Evolutionary conservation across 2,329 filamentous ascomycete species (phyloP).

Genomic region (Venturia carpophila): DNA sequence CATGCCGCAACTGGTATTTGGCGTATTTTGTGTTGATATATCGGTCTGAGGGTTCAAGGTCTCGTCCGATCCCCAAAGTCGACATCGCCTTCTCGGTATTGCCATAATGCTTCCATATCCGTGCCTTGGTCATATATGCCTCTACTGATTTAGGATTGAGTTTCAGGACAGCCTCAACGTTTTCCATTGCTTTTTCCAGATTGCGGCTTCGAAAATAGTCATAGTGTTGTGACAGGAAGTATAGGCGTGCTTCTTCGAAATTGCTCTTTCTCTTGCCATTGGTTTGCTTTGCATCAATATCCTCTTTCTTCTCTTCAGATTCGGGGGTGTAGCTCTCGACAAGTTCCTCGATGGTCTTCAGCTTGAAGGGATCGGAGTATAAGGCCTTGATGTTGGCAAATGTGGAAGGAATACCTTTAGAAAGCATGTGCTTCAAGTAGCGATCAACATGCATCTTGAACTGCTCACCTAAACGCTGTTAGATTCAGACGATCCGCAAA

Average conservation of each 20-base stretch:
- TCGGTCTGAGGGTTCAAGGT: constrained; percentile 79
- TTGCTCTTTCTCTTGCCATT: constrained; percentile 44
- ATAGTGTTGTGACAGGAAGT: constrained; percentile 95
- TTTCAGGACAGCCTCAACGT: constrained; percentile 75
- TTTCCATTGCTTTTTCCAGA: constrained; percentile 70
- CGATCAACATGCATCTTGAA: constrained; percentile 70
- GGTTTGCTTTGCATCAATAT: constrained; percentile 38
- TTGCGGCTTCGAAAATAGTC: constrained; percentile 86
- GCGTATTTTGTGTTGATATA: constrained; percentile 98
- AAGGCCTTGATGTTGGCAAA: constrained; percentile 96
- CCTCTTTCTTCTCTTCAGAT: constrained; percentile 38
- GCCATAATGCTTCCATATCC: constrained; percentile 87
- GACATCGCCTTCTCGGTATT: constrained; percentile 72
- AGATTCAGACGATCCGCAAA: constrained; percentile 2
- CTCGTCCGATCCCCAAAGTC: constrained; percentile 79
- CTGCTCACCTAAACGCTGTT: constrained; percentile 52
- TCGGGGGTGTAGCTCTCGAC: constrained; percentile 70
- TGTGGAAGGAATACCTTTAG: constrained; percentile 88
- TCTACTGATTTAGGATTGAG: constrained; percentile 76
- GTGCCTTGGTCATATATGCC: constrained; percentile 89
- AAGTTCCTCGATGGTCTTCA: constrained; percentile 63
- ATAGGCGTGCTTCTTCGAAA: constrained; percentile 73
- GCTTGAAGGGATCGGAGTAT: constrained; percentile 72
- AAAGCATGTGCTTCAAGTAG: constrained; percentile 78
- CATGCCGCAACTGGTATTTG: constrained; percentile 91